Base-by-base conservation (phyloP, 192 early-diverging fungal genomes). In the Coemansia sp. region DNA sequence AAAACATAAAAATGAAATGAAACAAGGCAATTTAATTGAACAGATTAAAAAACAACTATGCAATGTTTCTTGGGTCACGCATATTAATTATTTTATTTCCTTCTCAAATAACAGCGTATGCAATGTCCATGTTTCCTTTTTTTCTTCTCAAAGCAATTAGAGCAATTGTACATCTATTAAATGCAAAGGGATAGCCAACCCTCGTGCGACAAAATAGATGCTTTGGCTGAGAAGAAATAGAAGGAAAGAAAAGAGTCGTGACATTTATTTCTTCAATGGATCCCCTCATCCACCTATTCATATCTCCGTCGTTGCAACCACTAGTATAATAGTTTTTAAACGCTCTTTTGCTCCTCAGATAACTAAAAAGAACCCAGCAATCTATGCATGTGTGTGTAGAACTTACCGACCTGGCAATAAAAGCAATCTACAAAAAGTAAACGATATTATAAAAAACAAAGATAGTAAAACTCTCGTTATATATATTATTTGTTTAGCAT, bases 371-470 rank as follows among this genome's bases (percentile, higher is more conserved):
- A 25, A 25, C 22, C 22, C 22, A 25, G 22, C 22, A 25, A 25
- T 25, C 22, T 25, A 25, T 25, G 22, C 22, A 25, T 25, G 1
- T 25, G 22, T 51, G 18, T 20, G 18, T 10, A 2, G 10, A 20
- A 80, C 81, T 84, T 86, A 87, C 90, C 90, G 54, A 92, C 90
- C 85, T 92, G 90, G 56, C 86, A 87, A 75, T 87, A 92, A 74
- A 90, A 92, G 61, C 90, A 92, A 64, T 92, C 90, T 87, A 78
- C 66, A 38, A 29, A 66, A 58, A 61, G 8, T 33, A 20, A 38
- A 58, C 55, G 14, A 31, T 55, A 56, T 61, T 56, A 56, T n/a
- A 57, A 18, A 56, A 31, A 48, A 58, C 48, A 50, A 50, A 64
- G 14, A 61, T 14, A 51, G 14, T 56, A 17, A 51, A 54, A 48